These are phyloP conservation scores for Ophiocordyceps australis DNA, from an alignment of 2,329 filamentous ascomycete genomes.

Conservation along the genomic window DNA sequence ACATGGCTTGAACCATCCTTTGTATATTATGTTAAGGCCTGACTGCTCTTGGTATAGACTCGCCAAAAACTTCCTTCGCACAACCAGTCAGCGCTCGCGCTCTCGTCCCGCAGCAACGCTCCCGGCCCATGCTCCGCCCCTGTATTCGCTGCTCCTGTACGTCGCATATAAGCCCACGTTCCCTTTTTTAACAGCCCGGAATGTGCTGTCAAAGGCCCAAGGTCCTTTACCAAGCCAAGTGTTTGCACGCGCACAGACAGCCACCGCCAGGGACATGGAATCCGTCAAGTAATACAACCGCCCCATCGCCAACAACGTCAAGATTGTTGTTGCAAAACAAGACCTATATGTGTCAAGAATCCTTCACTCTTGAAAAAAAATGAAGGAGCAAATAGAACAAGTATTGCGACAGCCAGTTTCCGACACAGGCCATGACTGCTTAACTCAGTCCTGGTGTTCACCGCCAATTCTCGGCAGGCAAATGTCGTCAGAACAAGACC, in stretches of 20 bases:
- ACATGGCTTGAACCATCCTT: constrained; percentile 13
- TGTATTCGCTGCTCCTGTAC: constrained; percentile 3
- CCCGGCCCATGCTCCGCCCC: constrained; percentile 3
- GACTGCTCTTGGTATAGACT: constrained; percentile 12
- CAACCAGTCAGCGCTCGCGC: too few relatives aligned
- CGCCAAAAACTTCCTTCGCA: constrained; percentile 1
- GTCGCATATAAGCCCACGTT: constrained; percentile 2
- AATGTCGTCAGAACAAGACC: too few relatives aligned
- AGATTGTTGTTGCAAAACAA: constrained; percentile 11
- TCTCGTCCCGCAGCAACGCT: constrained; percentile 7
- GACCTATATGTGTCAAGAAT: constrained; percentile 16
- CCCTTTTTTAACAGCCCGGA: constrained; percentile 3
- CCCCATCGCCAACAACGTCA: constrained; percentile 12
- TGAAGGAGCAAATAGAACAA: constrained; percentile 9
- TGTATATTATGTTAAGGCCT: constrained; percentile 18
- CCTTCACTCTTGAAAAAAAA: constrained; percentile 10
- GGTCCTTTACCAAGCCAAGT: too few relatives aligned
- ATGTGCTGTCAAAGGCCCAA: too few relatives aligned
- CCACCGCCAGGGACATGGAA: constrained; percentile 12
- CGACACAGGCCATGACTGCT: constrained; percentile 8
- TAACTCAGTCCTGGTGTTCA: too few relatives aligned
- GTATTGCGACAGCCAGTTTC: constrained; percentile 15
- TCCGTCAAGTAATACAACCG: constrained; percentile 18
- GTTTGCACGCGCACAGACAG: constrained; percentile 8
- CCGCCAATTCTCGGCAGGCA: too few relatives aligned